Evolutionary conservation across 257 asterid species (phyloP), one percentile per base, ranked within the genome.

Genomic region (Fraxinus excelsior): DNA sequence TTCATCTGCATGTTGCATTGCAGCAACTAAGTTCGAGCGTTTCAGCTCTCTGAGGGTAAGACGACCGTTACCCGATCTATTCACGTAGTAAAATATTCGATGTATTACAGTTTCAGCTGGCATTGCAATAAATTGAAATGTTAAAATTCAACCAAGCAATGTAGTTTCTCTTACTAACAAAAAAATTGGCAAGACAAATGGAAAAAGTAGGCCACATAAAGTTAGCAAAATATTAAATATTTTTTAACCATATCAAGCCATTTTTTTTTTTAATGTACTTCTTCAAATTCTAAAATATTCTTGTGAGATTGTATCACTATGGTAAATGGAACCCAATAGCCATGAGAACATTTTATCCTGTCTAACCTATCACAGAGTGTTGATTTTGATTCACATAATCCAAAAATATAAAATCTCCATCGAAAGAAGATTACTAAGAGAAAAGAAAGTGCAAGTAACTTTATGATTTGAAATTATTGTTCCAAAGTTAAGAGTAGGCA

Each of bases 1-100:
- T 82, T 96, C 99, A 83, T 96, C 99, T 56, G 96, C 99, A 86
- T 96, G 97, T 87, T 91, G 98, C 99, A 96, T 93, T 70, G 97
- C 97, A 81, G 90, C 82, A 80, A 93, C 84, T 82, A 96, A 91
- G 86, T 96, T 89, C 10, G 98, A 92, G 78, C 88, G 95, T 86
- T 89, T 96, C 81, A 96, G 93, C 94, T 93, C 99, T 86, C 88
- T 90, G 81, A 96, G 97, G 70, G 97, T 90, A 83, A 96, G 95
- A 73, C 86, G 97, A 69, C 97, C 93, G 84, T 96, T 93, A 85
- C 96, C 91, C 87, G 89, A 75, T 90, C 99, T 91, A 88, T 96
- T 96, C 85, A 90, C 97, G 81, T 96, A 89, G 92, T 91, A 96
- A 90, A 91, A 93, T 91, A 96, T 93, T 90, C 99, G 88, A 93